Evolutionary conservation across 1,284 basidiomycete species (phyloP).

Genomic region (Irpex rosettiformis): DNA sequence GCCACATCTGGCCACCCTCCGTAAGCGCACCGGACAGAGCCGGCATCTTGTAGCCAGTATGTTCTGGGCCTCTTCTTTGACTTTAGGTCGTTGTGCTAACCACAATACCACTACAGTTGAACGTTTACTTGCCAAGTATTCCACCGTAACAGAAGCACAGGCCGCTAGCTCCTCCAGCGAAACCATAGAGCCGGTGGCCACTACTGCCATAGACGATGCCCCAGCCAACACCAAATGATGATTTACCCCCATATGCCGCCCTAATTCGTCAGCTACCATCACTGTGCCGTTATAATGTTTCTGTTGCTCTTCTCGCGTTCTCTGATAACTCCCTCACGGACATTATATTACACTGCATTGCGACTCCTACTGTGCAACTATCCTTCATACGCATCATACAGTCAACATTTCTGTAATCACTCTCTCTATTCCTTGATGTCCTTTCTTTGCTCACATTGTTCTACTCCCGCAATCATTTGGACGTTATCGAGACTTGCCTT

Average conservation of each 20-base stretch:
- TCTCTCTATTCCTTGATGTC: background rate
- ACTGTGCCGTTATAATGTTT: background rate
- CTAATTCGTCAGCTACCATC: background rate
- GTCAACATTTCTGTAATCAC: background rate
- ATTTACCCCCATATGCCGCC: background rate
- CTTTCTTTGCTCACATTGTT: background rate
- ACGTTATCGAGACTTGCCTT: constrained; percentile 4
- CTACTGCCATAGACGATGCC: constrained; percentile 13
- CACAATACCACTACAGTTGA: constrained; percentile 47
- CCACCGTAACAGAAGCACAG: constrained; percentile 1
- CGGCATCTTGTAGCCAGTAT: constrained; percentile 78
- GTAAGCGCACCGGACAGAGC: constrained; percentile 68
- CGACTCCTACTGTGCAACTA: constrained; percentile 3
- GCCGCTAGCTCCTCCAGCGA: constrained; percentile 1
- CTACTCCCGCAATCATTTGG: constrained; percentile 1
- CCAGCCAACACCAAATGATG: constrained; percentile 15
- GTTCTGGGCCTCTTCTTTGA: constrained; percentile 28
- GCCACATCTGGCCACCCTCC: constrained; percentile 68
- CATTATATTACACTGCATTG: background rate
- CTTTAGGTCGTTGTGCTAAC: background rate
- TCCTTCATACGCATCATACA: background rate
- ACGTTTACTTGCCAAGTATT: constrained; percentile 52
- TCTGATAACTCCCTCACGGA: background rate
- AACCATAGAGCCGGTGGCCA: constrained; percentile 5
- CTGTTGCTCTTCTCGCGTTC: background rate